Percentiles rank a stretch among this genome's conserved stretches.
Evolutionary conservation across 78 protist species (phyloP).

Genomic region (Dictyostelium purpureum): DNA sequence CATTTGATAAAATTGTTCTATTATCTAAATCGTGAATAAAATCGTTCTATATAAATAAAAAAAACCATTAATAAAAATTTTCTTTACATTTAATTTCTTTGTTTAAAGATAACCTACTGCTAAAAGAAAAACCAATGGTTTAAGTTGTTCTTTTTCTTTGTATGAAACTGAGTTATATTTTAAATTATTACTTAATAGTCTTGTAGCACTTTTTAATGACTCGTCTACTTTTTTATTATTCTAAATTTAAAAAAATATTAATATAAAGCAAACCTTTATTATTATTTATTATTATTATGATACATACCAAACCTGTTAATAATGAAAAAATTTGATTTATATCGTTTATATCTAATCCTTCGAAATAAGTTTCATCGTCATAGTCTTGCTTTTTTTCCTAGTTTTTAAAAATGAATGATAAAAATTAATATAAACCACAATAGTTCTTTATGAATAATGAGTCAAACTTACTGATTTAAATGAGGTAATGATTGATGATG

Average conservation of each 20-base stretch:
- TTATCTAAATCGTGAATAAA: slow-evolving; percentile 47
- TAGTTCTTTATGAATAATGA: background rate
- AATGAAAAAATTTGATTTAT: slow-evolving; percentile 8
- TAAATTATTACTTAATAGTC: slow-evolving; percentile 10
- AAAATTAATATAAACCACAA: background rate
- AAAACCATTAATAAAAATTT: background rate
- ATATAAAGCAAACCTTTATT: background rate
- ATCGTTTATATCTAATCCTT: slow-evolving; percentile 38
- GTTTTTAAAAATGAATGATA: background rate
- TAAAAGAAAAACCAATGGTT: slow-evolving; percentile 39
- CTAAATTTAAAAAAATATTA: background rate
- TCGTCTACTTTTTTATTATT: slow-evolving; percentile 20
- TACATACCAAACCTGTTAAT: slow-evolving; percentile 15
- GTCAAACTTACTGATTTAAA: slow-evolving; percentile 1
- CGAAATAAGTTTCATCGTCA: slow-evolving; percentile 29
- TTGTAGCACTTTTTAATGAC: slow-evolving; percentile 5
- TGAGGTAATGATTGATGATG: background rate
- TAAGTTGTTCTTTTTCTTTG: background rate
- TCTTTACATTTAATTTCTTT: background rate
- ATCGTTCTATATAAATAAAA: slow-evolving; percentile 21
- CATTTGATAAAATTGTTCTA: slow-evolving; percentile 24
- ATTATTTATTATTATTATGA: background rate
- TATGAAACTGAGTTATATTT: slow-evolving; percentile 38
- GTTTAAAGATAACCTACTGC: background rate
- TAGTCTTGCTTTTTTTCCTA: slow-evolving; percentile 5